Evolutionary conservation across 805 yeast species (phyloP).

Genomic region (Saturnispora mendoncae): DNA sequence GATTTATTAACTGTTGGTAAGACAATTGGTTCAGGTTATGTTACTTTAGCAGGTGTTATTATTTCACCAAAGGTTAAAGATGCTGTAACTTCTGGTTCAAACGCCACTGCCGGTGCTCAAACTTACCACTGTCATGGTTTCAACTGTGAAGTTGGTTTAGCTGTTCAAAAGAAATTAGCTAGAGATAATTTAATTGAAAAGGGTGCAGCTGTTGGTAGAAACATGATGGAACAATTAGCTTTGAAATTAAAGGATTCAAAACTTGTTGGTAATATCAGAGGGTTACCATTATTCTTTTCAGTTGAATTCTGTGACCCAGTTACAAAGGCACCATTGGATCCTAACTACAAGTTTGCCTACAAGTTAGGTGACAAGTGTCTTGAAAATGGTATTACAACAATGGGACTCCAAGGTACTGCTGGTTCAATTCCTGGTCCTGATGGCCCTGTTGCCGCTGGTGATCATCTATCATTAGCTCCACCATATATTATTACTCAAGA

Average conservation of each 20-base stretch:
- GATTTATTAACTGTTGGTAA: slow-evolving; percentile 45
- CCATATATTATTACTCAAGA: slow-evolving; percentile 33
- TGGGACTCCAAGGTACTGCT: slow-evolving; percentile 36
- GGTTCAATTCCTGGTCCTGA: slow-evolving; percentile 33
- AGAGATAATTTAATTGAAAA: slow-evolving; percentile 31
- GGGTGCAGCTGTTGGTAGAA: slow-evolving; percentile 35
- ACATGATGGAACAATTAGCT: slow-evolving; percentile 31
- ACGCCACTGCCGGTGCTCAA: slow-evolving; percentile 38
- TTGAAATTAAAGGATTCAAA: slow-evolving; percentile 25
- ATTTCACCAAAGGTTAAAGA: slow-evolving; percentile 34
- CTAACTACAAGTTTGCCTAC: slow-evolving; percentile 22
- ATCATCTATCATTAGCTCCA: slow-evolving; percentile 36
- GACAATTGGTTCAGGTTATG: slow-evolving; percentile 43
- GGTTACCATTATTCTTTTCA: slow-evolving; percentile 48
- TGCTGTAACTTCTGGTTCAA: slow-evolving; percentile 34
- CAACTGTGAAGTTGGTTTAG: slow-evolving; percentile 38
- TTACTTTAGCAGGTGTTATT: slow-evolving; percentile 41
- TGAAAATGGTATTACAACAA: slow-evolving; percentile 34
- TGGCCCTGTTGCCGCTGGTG: slow-evolving; percentile 16
- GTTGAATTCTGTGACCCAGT: slow-evolving; percentile 39
- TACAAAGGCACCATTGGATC: slow-evolving; percentile 39
- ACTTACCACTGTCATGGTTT: slow-evolving; percentile 43
- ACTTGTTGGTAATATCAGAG: slow-evolving; percentile 44
- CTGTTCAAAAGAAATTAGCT: slow-evolving; percentile 34
- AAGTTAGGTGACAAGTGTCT: slow-evolving; percentile 29